phyloP scores from a whole-genome alignment of 2,329 filamentous ascomycete species.

The Fusarium algeriense region DNA sequence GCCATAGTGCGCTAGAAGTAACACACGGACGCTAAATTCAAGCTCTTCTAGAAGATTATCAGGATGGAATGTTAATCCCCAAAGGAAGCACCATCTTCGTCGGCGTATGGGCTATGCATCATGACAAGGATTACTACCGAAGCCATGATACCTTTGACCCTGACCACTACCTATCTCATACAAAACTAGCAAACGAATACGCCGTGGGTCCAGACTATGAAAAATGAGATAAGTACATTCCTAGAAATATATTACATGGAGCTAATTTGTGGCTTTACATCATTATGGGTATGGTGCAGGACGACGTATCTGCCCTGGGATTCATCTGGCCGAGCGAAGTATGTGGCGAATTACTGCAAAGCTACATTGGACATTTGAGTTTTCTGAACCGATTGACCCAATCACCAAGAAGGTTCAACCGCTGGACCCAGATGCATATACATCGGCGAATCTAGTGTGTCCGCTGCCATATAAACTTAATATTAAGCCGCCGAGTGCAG shows the following conservation, averaged over 20 bases:
- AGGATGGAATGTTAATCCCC: neutral
- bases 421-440: neutral
- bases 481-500: neutral
- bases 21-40: accelerated
- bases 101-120: neutral
- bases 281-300: neutral
- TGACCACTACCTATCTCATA: neutral
- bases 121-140: neutral
- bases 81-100: neutral
- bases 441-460: neutral
- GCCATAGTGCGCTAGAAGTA: accelerated
- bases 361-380: neutral
- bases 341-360: neutral
- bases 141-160: neutral
- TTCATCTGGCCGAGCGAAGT: neutral
- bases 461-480: neutral
- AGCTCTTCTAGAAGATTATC: neutral
- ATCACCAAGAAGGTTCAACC: neutral
- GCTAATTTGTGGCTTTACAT: neutral
- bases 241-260: accelerated
- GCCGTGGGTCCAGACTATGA: neutral
- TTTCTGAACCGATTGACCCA: neutral
- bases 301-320: neutral
- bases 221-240: neutral
- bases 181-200: neutral